Percentiles rank a stretch among this genome's conserved stretches.
phyloP scores from a whole-genome alignment of 2,329 filamentous ascomycete species.

The Ilyonectria robusta region DNA sequence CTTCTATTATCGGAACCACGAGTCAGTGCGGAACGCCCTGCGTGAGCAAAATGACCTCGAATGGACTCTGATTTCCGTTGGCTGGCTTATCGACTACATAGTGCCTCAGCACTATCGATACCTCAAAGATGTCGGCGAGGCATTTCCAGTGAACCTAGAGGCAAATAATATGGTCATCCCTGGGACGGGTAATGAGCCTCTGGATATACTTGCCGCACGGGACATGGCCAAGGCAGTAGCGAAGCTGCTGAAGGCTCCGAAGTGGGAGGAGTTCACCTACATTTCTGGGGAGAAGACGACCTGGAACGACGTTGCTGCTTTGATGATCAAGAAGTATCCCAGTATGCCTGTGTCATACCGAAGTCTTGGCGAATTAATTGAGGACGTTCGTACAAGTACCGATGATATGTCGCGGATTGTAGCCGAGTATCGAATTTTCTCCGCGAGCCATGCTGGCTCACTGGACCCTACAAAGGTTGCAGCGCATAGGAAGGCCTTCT shows the following conservation, averaged over 20 bases:
- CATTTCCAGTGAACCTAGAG: neutral
- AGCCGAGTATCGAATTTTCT: neutral
- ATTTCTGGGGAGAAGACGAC: neutral
- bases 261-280: neutral
- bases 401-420: neutral
- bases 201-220: neutral
- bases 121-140: neutral
- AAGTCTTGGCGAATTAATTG: neutral
- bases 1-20: constrained; percentile 27
- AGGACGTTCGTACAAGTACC: neutral
- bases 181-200: neutral
- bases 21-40: constrained; percentile 16
- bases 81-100: constrained; percentile 35
- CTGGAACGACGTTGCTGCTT: neutral
- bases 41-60: constrained; percentile 28
- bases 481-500: neutral
- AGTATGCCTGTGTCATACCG: neutral
- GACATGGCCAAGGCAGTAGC: neutral
- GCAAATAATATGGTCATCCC: neutral
- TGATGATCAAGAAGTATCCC: neutral
- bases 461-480: neutral
- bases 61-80: constrained; percentile 33
- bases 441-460: neutral
- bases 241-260: neutral
- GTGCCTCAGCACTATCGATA: neutral